Evolutionary conservation across 2,329 filamentous ascomycete species (phyloP).

Genomic region (Xylariaceae sp.): DNA sequence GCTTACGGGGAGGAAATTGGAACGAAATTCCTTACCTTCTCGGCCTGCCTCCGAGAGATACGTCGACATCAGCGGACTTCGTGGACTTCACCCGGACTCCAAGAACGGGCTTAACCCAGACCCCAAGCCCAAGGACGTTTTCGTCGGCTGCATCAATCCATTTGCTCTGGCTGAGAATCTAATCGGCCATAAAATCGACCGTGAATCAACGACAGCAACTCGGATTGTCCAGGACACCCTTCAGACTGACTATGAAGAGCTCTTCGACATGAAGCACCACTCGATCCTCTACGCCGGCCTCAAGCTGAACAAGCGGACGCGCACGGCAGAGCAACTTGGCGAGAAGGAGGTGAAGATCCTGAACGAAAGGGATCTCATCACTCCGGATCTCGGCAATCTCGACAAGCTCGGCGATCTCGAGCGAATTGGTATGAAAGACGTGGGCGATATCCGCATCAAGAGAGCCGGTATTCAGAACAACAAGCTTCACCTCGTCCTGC

Average conservation of each 20-base stretch:
- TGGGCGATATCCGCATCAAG: slow-evolving; percentile 37
- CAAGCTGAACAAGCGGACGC: slow-evolving; percentile 38
- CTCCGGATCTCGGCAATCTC: slow-evolving; percentile 41
- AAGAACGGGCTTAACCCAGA: slow-evolving; percentile 34
- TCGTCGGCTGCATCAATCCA: slow-evolving; percentile 41
- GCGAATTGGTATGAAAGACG: slow-evolving; percentile 38
- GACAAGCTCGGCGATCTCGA: slow-evolving; percentile 38
- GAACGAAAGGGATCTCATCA: slow-evolving; percentile 40
- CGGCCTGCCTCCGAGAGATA: slow-evolving; percentile 34
- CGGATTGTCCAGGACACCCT: slow-evolving; percentile 40
- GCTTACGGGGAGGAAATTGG: slow-evolving; percentile 36
- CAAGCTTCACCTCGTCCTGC: slow-evolving; percentile 41
- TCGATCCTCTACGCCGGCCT: slow-evolving; percentile 43
- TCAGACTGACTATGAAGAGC: slow-evolving; percentile 46
- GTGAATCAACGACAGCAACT: slow-evolving; percentile 33
- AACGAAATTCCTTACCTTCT: slow-evolving; percentile 25
- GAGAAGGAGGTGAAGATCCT: slow-evolving; percentile 41
- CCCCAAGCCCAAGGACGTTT: slow-evolving; percentile 37
- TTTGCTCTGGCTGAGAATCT: slow-evolving; percentile 44
- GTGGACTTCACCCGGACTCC: slow-evolving; percentile 19
- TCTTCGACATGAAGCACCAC: slow-evolving; percentile 43
- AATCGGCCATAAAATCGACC: slow-evolving; percentile 40
- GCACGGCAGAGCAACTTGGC: slow-evolving; percentile 36
- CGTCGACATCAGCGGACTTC: slow-evolving; percentile 34
- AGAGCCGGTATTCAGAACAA: slow-evolving; percentile 42